Evolutionary conservation across 495 filamentous ascomycete genomes (phyloP).

Genomic region (Lasiosphaeria hispida): DNA sequence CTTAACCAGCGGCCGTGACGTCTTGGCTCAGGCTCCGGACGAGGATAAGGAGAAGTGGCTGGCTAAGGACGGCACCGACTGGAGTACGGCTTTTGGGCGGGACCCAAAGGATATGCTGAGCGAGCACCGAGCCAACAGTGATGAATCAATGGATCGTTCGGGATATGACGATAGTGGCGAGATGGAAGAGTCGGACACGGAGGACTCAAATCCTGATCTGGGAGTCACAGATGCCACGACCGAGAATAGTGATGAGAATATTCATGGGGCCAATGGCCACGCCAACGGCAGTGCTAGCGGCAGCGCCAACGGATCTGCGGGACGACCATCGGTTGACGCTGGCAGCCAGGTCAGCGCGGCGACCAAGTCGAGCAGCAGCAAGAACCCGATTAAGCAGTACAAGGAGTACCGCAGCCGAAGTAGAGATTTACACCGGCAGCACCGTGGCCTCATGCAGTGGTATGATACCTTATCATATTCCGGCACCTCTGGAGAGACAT

Average conservation of each 20-base stretch:
- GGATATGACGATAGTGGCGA: constrained; percentile 38
- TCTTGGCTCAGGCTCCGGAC: constrained; percentile 66
- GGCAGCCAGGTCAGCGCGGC: constrained; percentile 14
- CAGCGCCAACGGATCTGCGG: neutral
- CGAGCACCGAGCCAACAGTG: constrained; percentile 28
- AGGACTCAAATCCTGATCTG: constrained; percentile 36
- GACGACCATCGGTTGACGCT: constrained; percentile 19
- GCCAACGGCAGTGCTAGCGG: constrained; percentile 3
- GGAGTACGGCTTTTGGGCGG: constrained; percentile 78
- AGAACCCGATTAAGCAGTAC: constrained; percentile 46
- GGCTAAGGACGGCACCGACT: constrained; percentile 75
- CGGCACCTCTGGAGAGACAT: neutral
- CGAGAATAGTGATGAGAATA: neutral
- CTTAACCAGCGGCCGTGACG: constrained; percentile 71
- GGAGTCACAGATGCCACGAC: constrained; percentile 45
- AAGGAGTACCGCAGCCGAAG: constrained; percentile 54
- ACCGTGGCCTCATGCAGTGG: constrained; percentile 75
- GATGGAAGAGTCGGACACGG: constrained; percentile 29
- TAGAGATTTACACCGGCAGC: constrained; percentile 61
- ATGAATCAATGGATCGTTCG: constrained; percentile 36
- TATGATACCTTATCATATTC: constrained; percentile 25
- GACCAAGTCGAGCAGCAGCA: constrained; percentile 29
- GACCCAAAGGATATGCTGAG: constrained; percentile 50
- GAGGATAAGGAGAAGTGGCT: constrained; percentile 77
- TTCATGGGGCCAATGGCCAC: constrained; percentile 5